Conservation (phyloP, 257 asterid species). For the Rhazya stricta region DNA sequence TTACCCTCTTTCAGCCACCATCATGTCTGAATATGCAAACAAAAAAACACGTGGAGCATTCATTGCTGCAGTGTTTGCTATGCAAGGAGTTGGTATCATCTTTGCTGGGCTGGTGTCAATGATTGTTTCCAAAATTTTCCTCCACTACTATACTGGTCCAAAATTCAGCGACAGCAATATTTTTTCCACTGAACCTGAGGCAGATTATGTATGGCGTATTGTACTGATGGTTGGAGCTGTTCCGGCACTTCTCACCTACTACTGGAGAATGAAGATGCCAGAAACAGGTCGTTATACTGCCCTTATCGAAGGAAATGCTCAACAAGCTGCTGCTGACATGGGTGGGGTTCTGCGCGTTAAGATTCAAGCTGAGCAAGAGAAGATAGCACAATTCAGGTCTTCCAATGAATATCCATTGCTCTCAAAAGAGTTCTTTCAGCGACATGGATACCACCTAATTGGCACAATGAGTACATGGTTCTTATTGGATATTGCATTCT, state of each 20-base stretch:
- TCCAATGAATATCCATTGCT: conserved; percentile 23
- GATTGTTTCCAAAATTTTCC: conserved; percentile 21
- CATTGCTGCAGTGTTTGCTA: conserved; percentile 32
- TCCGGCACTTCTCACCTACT: conserved; percentile 26
- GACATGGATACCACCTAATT: conserved; percentile 28
- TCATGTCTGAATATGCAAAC: conserved; percentile 33
- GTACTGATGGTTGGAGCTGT: conserved; percentile 29
- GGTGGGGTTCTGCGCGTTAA: conserved; percentile 19
- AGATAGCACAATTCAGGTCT: conserved; percentile 19
- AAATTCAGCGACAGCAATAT: neutral
- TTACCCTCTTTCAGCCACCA: conserved; percentile 33
- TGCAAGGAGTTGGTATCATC: conserved; percentile 34
- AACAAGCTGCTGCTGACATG: conserved; percentile 32
- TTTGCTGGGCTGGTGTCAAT: conserved; percentile 31
- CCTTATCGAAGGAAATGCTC: conserved; percentile 27
- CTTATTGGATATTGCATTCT: conserved; percentile 28
- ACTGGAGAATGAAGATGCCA: conserved; percentile 37
- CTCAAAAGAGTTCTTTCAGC: conserved; percentile 16
- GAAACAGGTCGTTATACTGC: conserved; percentile 34
- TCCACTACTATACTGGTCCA: conserved; percentile 2
- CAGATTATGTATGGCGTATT: conserved; percentile 25
- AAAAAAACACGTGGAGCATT: conserved; percentile 27
- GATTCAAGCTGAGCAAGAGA: conserved; percentile 27
- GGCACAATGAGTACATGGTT: conserved; percentile 30
- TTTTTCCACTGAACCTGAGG: conserved; percentile 22